phyloP scores from a whole-genome alignment of 148 eudicot species.

The Pharnaceum exiguum region DNA sequence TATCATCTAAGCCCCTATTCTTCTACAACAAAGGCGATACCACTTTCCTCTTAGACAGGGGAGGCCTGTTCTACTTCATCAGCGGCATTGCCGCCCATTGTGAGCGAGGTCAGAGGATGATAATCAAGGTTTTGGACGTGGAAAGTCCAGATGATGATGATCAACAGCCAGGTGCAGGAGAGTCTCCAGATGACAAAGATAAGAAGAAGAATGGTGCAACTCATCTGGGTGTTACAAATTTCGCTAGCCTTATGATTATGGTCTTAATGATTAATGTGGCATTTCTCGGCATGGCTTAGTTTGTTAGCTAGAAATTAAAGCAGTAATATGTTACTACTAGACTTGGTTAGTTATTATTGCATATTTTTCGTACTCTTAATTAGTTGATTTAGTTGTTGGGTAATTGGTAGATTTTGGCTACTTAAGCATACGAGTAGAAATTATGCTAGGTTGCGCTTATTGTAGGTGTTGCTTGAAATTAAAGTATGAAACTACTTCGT shows the following conservation, averaged over 20 bases:
- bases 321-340: too few species aligned
- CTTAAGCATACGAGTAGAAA: too few species aligned
- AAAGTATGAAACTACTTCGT: too few species aligned
- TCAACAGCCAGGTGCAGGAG: not conserved
- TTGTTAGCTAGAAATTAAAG: not conserved
- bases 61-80: slow-evolving; percentile 56
- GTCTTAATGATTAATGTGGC: slow-evolving; percentile 6
- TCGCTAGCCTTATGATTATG: not conserved
- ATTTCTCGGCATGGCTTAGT: not conserved
- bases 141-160: not conserved
- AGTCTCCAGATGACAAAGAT: not conserved
- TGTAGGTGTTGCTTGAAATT: too few species aligned
- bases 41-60: slow-evolving; percentile 21
- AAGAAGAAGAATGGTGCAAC: slow-evolving; percentile 20
- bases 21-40: slow-evolving; percentile 60
- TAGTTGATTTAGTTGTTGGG: too few species aligned
- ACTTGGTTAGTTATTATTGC: not conserved
- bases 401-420: too few species aligned
- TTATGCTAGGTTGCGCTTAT: too few species aligned
- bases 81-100: slow-evolving; percentile 69
- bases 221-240: not conserved
- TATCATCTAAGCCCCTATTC: slow-evolving; percentile 32
- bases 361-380: too few species aligned
- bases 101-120: slow-evolving; percentile 49
- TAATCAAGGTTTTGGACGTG: slow-evolving; percentile 43